phyloP scores from a whole-genome alignment of 768 basidiomycete species.

The Mycena rosella region DNA sequence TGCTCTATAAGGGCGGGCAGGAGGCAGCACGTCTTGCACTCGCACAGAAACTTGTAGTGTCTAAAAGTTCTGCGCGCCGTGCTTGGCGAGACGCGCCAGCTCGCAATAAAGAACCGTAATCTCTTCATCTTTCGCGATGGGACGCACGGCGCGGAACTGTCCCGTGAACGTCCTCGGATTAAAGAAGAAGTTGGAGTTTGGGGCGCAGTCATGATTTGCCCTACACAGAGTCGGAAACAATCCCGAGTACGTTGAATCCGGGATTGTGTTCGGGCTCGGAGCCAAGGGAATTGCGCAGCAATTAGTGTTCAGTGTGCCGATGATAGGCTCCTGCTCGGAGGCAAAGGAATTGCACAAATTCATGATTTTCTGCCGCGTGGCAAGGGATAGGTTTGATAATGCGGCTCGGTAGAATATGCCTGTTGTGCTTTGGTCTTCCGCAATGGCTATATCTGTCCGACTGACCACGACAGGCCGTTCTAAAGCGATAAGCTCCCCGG shows the following conservation, averaged over 20 bases:
- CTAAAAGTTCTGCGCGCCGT: conserved; percentile 24
- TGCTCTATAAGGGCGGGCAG: conserved; percentile 1
- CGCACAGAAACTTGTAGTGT: conserved; percentile 30
- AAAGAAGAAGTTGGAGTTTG: conserved; percentile 27
- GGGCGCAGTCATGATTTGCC: conserved; percentile 29
- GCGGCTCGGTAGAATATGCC: conserved; percentile 28
- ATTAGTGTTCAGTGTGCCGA: conserved; percentile 26
- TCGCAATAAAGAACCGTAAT: conserved; percentile 29
- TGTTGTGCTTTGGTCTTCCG: conserved; percentile 23
- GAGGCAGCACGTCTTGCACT: conserved; percentile 23
- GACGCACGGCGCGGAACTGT: conserved; percentile 22
- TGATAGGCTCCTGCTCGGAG: conserved; percentile 23
- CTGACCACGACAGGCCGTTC: conserved; percentile 28
- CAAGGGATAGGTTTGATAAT: conserved; percentile 12
- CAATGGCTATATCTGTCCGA: conserved; percentile 26
- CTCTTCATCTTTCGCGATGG: conserved; percentile 23
- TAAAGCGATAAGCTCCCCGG: conserved; percentile 19
- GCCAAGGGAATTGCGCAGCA: conserved; percentile 5
- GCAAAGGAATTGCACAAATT: conserved; percentile 25
- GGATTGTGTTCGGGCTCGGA: conserved; percentile 1
- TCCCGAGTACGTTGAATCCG: conserved; percentile 16
- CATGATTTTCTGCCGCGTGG: conserved; percentile 13
- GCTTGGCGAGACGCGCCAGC: conserved; percentile 20
- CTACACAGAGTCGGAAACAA: conserved; percentile 22
- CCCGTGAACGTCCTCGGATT: conserved; percentile 22